Conservation (phyloP, 768 basidiomycete genomes). For the Porphyrellus cyaneotinctus region DNA sequence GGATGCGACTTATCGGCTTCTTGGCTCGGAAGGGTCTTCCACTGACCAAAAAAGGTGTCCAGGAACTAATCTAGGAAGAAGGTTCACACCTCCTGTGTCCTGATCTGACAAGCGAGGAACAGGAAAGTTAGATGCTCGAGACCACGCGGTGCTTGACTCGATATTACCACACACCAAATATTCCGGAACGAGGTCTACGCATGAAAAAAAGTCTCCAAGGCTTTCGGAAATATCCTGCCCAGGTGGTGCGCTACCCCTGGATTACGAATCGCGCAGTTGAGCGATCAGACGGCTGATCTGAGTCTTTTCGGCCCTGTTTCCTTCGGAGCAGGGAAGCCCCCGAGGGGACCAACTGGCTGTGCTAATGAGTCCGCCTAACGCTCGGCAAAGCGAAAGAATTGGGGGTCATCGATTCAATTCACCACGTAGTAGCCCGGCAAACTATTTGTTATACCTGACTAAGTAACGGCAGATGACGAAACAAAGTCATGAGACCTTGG, state of each 20-base stretch:
- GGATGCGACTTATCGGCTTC: neutral
- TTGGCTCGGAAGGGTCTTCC: slow-evolving; percentile 1
- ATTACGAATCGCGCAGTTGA: slow-evolving; percentile 6
- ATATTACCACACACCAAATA: neutral
- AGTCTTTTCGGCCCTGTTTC: neutral
- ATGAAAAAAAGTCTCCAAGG: too few species aligned
- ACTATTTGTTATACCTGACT: neutral
- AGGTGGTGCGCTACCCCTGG: slow-evolving; percentile 6
- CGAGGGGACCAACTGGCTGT: slow-evolving; percentile 17
- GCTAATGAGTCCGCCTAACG: slow-evolving; percentile 4
- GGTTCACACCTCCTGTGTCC: neutral
- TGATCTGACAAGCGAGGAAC: neutral
- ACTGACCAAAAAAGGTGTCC: neutral
- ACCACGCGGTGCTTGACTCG: neutral
- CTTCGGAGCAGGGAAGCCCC: slow-evolving; percentile 7
- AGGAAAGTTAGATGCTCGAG: neutral
- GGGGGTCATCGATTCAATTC: neutral
- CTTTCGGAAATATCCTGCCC: too few species aligned
- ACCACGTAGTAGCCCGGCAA: neutral
- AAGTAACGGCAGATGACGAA: neutral
- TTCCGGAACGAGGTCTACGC: neutral
- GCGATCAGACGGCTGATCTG: neutral
- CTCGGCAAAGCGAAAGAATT: slow-evolving; percentile 8
- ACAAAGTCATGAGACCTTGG: neutral
- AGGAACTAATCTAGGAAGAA: neutral